These are phyloP conservation scores for Ochromonas danica DNA, from an alignment of 108 stramenopile species.

Conservation along the genomic window DNA sequence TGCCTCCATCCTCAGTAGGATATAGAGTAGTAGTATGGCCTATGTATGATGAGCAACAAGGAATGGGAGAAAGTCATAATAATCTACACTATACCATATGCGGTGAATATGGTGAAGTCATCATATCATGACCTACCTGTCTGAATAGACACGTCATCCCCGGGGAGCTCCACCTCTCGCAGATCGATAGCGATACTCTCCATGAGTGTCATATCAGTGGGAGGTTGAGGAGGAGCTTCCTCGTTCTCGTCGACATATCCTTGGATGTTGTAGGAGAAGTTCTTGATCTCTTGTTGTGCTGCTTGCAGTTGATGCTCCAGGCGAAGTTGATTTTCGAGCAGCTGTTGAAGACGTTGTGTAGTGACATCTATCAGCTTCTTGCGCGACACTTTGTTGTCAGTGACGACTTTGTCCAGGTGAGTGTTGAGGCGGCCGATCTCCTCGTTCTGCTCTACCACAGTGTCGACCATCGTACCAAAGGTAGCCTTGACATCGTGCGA, in stretches of 20 bases:
- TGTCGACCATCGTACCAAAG: slow-evolving; percentile 3
- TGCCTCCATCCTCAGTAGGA: slow-evolving; percentile 20
- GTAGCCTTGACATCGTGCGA: not conserved
- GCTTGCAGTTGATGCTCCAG: not conserved
- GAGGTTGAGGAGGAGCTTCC: too few relatives aligned
- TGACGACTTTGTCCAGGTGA: not conserved
- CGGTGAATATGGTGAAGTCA: too few relatives aligned
- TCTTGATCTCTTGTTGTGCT: not conserved
- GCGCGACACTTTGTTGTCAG: not conserved
- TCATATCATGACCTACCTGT: too few relatives aligned
- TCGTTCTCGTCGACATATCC: slow-evolving; percentile 9
- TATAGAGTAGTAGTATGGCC: too few relatives aligned
- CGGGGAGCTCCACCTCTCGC: too few relatives aligned
- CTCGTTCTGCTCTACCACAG: slow-evolving; percentile 13
- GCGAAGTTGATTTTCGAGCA: not conserved
- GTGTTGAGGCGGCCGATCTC: not conserved
- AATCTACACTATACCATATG: too few relatives aligned
- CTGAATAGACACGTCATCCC: too few relatives aligned
- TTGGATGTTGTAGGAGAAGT: slow-evolving; percentile 20
- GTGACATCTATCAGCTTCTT: not conserved
- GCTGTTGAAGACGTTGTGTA: not conserved
- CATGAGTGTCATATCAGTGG: too few relatives aligned
- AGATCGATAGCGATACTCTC: too few relatives aligned
- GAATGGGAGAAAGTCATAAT: too few relatives aligned
- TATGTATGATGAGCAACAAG: too few relatives aligned